Base-by-base conservation (phyloP, 202 grass and related monocot species). In the Schoenoplectus triqueter region DNA sequence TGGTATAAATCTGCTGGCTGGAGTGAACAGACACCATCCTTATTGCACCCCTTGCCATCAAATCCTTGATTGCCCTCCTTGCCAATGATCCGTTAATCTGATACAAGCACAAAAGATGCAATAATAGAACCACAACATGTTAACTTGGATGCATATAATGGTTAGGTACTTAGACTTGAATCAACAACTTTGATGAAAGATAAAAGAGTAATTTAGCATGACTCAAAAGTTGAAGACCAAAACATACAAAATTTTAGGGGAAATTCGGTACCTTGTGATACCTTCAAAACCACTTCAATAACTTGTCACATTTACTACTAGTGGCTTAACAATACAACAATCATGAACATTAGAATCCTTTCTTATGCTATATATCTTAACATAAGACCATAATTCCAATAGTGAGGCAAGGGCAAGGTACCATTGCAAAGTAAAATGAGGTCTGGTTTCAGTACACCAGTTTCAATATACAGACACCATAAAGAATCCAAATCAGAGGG, bases 1-100 rank as follows among this genome's bases (percentile, higher is more conserved):
- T 64, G n/a, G 93, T 95, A 86, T 95, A 95, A 82, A 95, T 92
- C 87, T 95, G 90, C 88, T 95, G 93, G 85, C 93, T 95, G 18
- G 93, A 88, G 76, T 95, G 93, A 48, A 80, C 75, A 0, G 89
- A 45, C 1, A 95, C 87, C 93, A 95, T 88, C 73, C 93, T 80
- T 80, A 95, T 92, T 1, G 92, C 89, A 15, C 93, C 93, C 31
- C 90, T 89, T 57, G 80, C 80, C 93, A 92, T 89, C 44, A 95
- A 31, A 78, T 95, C 93, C 85, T 91, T 95, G 82, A 95, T 95
- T 1, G 93, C 93, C 84, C 93, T 89, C 48, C 93, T 71, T 8
- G 93, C 93, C 4, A 95, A 84, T 7, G 93, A 95, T 1, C 89
- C 93, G 13, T 95, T 95, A 59, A 95, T 54, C 93, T 95, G 75